A percentile compares a stretch with the other conserved stretches of the same genome.
These are phyloP conservation scores for Eimeria maxima DNA, from an alignment of 169 alveolate genomes.

Conservation along the genomic window DNA sequence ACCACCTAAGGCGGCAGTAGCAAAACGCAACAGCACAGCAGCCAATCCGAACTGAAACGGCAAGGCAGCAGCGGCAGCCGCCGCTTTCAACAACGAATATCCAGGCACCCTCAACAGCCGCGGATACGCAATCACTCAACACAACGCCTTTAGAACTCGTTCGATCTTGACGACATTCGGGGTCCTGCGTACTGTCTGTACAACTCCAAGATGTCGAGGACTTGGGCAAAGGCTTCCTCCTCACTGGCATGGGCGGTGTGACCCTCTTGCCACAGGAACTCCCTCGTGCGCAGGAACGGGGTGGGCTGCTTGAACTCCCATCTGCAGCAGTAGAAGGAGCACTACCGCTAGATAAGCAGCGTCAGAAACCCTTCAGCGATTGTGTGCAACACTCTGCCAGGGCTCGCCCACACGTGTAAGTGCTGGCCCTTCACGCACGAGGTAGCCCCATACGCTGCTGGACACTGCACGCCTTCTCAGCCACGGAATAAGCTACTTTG, in stretches of 20 bases:
- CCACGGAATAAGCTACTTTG: neutral
- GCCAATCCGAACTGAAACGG: neutral
- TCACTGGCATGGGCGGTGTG: constrained; percentile 99
- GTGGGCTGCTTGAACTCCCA: constrained; percentile 99
- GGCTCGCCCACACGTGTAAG: no score
- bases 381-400: neutral
- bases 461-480: neutral
- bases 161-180: neutral
- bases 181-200: constrained; percentile 77
- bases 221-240: constrained; percentile 97
- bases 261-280: constrained; percentile 99
- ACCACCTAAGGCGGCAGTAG: constrained; percentile 85
- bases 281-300: constrained; percentile 99
- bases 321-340: constrained; percentile 86
- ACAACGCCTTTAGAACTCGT: neutral
- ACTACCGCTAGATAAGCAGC: neutral
- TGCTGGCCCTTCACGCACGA: neutral
- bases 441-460: neutral
- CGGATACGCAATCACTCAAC: neutral
- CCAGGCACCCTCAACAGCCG: neutral
- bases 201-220: constrained; percentile 91
- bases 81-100: neutral
- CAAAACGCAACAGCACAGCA: neutral
- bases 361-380: neutral
- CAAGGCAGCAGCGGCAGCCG: constrained; percentile 11